These are phyloP conservation scores for Alternaria novae-zelandiae DNA, from an alignment of 2,329 filamentous ascomycete species.

Conservation along the genomic window DNA sequence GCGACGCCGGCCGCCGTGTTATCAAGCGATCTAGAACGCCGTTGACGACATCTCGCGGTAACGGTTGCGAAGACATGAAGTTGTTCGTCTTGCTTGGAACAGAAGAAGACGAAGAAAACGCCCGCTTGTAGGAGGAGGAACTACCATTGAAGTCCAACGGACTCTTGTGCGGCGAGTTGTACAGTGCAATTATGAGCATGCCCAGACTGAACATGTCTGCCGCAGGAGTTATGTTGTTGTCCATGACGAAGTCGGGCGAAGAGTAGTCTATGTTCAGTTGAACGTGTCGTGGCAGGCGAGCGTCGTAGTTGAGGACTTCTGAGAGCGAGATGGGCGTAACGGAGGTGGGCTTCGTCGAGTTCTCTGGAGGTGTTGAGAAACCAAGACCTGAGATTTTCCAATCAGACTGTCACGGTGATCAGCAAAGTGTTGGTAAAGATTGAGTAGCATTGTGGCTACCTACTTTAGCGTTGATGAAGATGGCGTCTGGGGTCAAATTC, in stretches of 20 bases:
- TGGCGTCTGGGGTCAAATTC: slow-evolving; percentile 90
- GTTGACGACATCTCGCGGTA: slow-evolving; percentile 78
- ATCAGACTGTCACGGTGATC: slow-evolving; percentile 69
- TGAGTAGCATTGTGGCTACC: slow-evolving; percentile 36
- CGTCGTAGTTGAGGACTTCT: slow-evolving; percentile 84
- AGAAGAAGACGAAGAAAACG: slow-evolving; percentile 79
- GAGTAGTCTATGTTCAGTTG: slow-evolving; percentile 93
- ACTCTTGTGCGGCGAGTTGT: slow-evolving; percentile 91
- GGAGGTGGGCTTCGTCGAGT: slow-evolving; percentile 74
- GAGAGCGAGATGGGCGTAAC: slow-evolving; percentile 81
- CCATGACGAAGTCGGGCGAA: slow-evolving; percentile 92
- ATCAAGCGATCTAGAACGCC: slow-evolving; percentile 85
- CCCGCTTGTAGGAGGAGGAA: slow-evolving; percentile 80
- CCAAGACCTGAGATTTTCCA: slow-evolving; percentile 98
- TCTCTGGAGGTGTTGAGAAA: slow-evolving; percentile 83
- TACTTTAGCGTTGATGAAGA: slow-evolving; percentile 92
- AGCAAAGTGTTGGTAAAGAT: slow-evolving; percentile 24
- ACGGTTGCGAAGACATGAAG: slow-evolving; percentile 77
- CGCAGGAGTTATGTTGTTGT: slow-evolving; percentile 81
- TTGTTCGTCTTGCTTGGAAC: slow-evolving; percentile 82
- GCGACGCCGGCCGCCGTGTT: slow-evolving; percentile 83
- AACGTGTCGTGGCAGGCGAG: slow-evolving; percentile 78
- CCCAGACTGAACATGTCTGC: slow-evolving; percentile 96
- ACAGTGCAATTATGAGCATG: slow-evolving; percentile 84
- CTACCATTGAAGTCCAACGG: slow-evolving; percentile 84